Conservation (phyloP, 306 rosid genomes). For the Pyrus betulifolia region DNA sequence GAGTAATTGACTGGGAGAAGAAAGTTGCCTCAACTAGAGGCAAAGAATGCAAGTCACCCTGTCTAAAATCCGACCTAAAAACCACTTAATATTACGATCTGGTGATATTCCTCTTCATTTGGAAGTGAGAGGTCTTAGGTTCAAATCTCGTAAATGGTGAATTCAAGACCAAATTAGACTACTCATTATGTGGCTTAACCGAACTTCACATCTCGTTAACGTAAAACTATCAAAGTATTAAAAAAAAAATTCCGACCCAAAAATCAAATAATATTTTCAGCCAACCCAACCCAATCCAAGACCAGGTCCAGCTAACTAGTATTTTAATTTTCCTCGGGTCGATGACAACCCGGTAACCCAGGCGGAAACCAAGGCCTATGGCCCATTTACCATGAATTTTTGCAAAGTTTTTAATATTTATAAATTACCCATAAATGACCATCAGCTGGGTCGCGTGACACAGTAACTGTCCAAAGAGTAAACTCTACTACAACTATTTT, state of each 20-base stretch:
- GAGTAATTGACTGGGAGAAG: too few relatives aligned
- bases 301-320: not conserved
- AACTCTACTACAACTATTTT: not conserved
- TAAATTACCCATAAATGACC: not conserved
- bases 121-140: too few relatives aligned
- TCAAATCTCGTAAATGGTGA: too few relatives aligned
- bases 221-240: rapidly evolving
- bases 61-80: not conserved
- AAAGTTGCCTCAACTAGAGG: not conserved
- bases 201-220: rapidly evolving
- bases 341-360: not conserved
- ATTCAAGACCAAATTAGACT: too few relatives aligned
- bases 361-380: not conserved
- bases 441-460: not conserved
- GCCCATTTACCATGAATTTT: too few relatives aligned
- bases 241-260: not conserved
- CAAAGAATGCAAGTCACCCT: not conserved
- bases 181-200: rapidly evolving
- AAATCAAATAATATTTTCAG: not conserved
- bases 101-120: too few relatives aligned
- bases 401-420: not conserved
- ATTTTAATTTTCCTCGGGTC: not conserved
- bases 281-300: not conserved
- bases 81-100: rapidly evolving
- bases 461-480: not conserved